Evolutionary conservation across 768 basidiomycete species (phyloP), one percentile per base, ranked within the genome.

Genomic region (Phlegmacium glaucopus): DNA sequence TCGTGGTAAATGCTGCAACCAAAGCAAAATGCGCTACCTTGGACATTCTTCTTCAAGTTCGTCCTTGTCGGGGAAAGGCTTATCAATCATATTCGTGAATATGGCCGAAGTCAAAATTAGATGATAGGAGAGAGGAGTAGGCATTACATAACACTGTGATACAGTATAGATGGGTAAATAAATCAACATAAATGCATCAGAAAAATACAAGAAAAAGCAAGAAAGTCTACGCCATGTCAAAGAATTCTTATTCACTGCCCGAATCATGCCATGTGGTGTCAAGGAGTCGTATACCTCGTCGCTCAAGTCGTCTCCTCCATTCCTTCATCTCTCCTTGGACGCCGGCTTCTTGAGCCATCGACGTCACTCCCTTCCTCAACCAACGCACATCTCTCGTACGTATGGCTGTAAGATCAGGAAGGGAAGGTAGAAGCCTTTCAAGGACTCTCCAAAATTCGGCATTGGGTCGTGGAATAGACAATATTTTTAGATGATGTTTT

Each of bases 301-400:
- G 71, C 9, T 67, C 68, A 27, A 92, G 69, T 44, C 83, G 75
- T 39, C 77, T 73, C 50, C 74, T 74, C 90, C 90, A 92, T 47
- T 82, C 77, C 52, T 72, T 69, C 80, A 92, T 83, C 61, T 89
- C 85, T 36, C 88, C 90, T 64, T 90, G 89, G 11, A 89, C 77
- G 7, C 90, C 90, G 6, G 89, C 78, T 52, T 77, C 80, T 53
- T 79, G 81, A 18, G 90, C 90, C 49, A 75, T 72, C 1, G 65
- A 66, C 7, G 76, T 80, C 63, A 90, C 75, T 0, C 87, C 89
- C 43, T 74, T 75, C 45, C 82, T 68, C 29, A 91, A 64, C 87
- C 89, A 91, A 27, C 79, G 79, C 13, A 88, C 75, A 53, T 90
- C 87, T 49, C 86, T 71, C 12, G 76, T 72, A 12, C 84, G 77